These are phyloP conservation scores for Oemleria cerasiformis DNA, from an alignment of 306 rosid species.

Conservation along the genomic window DNA sequence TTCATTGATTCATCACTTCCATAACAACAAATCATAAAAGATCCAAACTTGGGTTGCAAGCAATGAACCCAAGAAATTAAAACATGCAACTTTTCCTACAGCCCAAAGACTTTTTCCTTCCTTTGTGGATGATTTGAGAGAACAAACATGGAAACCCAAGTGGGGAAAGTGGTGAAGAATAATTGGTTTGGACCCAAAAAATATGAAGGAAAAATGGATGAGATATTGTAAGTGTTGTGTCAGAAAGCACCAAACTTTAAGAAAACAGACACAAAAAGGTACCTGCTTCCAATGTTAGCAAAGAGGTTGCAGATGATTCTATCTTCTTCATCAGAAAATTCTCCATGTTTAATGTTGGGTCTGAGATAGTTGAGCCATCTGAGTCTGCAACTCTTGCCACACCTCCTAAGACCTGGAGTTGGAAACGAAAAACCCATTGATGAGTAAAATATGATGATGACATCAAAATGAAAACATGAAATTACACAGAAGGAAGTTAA, in stretches of 20 bases:
- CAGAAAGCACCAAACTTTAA: not conserved
- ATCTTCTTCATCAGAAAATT: constrained; percentile 85
- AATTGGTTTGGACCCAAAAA: not conserved
- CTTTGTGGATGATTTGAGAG: not conserved
- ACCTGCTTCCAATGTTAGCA: constrained; percentile 96
- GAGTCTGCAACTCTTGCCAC: constrained; percentile 93
- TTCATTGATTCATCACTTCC: not conserved
- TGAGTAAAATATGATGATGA: too few species aligned
- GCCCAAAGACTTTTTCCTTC: not conserved
- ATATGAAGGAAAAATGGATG: not conserved
- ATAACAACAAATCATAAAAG: constrained; percentile 2
- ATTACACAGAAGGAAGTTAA: not conserved
- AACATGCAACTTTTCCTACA: not conserved
- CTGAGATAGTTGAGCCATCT: constrained; percentile 97
- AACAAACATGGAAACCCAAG: constrained; percentile 6
- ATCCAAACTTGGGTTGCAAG: constrained; percentile 32
- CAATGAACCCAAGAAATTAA: constrained; percentile 6
- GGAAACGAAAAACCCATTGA: constrained; percentile 17
- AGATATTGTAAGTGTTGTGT: too few species aligned
- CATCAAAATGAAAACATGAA: not conserved
- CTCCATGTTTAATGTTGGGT: constrained; percentile 88
- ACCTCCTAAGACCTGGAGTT: constrained; percentile 73
- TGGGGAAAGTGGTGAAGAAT: not conserved
- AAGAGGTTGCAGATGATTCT: constrained; percentile 70
- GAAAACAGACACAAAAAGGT: not conserved